Conservation (phyloP, 2,329 filamentous ascomycete species). For the Claviceps humidiphila region DNA sequence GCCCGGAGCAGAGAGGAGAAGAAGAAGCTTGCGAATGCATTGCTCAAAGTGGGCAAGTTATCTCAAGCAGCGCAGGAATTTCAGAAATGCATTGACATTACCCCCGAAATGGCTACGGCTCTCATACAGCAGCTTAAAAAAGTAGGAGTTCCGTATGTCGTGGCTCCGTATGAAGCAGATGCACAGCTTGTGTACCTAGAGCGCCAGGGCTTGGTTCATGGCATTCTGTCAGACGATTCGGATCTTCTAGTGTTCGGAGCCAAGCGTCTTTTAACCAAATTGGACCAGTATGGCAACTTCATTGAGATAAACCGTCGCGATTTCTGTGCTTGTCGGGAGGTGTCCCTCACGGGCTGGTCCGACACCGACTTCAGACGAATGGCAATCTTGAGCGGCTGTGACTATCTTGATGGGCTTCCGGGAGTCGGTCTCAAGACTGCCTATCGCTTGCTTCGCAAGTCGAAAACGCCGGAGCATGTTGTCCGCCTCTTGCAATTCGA, state of each 20-base stretch:
- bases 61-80: slow-evolving; percentile 73
- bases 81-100: slow-evolving; percentile 91
- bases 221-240: slow-evolving; percentile 91
- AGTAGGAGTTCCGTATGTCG: slow-evolving; percentile 68
- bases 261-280: slow-evolving; percentile 78
- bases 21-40: slow-evolving; percentile 60
- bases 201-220: slow-evolving; percentile 66
- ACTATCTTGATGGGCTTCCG: slow-evolving; percentile 78
- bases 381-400: slow-evolving; percentile 93
- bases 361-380: slow-evolving; percentile 85
- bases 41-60: slow-evolving; percentile 69
- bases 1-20: slow-evolving; percentile 64
- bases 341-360: slow-evolving; percentile 83
- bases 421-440: slow-evolving; percentile 89
- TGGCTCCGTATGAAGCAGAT: slow-evolving; percentile 95
- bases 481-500: slow-evolving; percentile 79
- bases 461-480: slow-evolving; percentile 75
- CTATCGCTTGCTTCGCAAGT: slow-evolving; percentile 76
- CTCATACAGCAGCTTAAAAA: slow-evolving; percentile 86
- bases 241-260: slow-evolving; percentile 93
- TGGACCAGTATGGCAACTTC: slow-evolving; percentile 87
- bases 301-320: slow-evolving; percentile 82
- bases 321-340: slow-evolving; percentile 77
- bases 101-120: slow-evolving; percentile 84
- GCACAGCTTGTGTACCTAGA: slow-evolving; percentile 94